These are phyloP conservation scores for Fagopyrum tataricum DNA, from an alignment of 148 eudicot species.

Conservation along the genomic window DNA sequence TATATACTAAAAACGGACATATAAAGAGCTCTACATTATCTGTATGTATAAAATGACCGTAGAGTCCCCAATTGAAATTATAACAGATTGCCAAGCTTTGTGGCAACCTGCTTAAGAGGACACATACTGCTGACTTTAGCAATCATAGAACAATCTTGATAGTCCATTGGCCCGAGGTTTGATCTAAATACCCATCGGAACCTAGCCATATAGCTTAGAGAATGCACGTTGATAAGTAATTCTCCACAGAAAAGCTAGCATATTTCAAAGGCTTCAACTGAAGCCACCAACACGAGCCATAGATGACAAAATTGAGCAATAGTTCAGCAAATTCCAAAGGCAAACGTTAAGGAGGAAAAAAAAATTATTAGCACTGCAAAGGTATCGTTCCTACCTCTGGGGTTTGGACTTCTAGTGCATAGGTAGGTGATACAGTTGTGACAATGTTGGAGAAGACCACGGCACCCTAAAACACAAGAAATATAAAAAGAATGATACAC, in stretches of 20 bases:
- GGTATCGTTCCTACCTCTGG: slow-evolving; percentile 51
- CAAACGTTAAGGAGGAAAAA: background rate
- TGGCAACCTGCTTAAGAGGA: background rate
- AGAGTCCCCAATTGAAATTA: background rate
- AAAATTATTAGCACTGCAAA: background rate
- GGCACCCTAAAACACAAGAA: slow-evolving; percentile 59
- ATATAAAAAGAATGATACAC: slow-evolving; percentile 11
- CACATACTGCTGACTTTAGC: background rate
- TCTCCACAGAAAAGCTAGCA: background rate
- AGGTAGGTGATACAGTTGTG: slow-evolving; percentile 94
- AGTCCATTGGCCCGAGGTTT: no score
- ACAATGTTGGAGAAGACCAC: slow-evolving; percentile 95
- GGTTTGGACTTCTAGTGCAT: slow-evolving; percentile 78
- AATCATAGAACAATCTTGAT: background rate
- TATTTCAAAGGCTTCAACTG: background rate
- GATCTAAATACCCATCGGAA: no score
- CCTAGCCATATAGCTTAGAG: no score
- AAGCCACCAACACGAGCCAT: background rate
- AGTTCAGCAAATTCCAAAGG: background rate
- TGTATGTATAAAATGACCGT: background rate
- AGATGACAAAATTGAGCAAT: background rate
- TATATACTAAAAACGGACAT: background rate
- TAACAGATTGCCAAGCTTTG: background rate
- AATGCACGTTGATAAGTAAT: background rate
- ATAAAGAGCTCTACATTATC: background rate